These are phyloP conservation scores for Penicillium sp. DNA, from an alignment of 2,329 filamentous ascomycete genomes.

Conservation along the genomic window DNA sequence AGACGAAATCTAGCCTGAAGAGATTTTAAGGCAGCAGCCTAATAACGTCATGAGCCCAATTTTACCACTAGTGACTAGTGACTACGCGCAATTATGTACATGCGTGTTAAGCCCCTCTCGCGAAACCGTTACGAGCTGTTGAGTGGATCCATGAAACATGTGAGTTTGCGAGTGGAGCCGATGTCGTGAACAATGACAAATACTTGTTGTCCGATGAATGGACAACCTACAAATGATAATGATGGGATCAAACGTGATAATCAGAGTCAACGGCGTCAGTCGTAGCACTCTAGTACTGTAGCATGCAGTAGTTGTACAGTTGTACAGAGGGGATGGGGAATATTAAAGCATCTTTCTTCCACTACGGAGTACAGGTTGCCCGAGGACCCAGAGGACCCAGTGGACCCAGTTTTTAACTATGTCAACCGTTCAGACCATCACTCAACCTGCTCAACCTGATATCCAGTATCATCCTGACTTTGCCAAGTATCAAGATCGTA, in stretches of 20 bases:
- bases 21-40: background rate
- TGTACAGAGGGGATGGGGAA: background rate
- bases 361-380: background rate
- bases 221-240: background rate
- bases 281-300: background rate
- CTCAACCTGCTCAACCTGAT: constrained; percentile 15
- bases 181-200: background rate
- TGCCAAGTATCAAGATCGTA: constrained; percentile 20
- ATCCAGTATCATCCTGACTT: constrained; percentile 24
- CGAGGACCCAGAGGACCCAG: background rate
- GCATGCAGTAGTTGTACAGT: background rate
- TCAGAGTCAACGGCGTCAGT: background rate
- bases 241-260: constrained; percentile 7
- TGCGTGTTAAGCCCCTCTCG: background rate
- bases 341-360: background rate
- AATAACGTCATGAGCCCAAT: background rate
- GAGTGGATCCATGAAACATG: background rate
- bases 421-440: constrained; percentile 17
- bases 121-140: background rate
- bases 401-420: constrained; percentile 1
- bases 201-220: background rate
- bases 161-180: background rate
- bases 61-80: background rate
- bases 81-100: background rate
- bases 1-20: background rate